Evolutionary conservation across 352 stramenopile species (phyloP).

Genomic region (Globisporangium nagaii): DNA sequence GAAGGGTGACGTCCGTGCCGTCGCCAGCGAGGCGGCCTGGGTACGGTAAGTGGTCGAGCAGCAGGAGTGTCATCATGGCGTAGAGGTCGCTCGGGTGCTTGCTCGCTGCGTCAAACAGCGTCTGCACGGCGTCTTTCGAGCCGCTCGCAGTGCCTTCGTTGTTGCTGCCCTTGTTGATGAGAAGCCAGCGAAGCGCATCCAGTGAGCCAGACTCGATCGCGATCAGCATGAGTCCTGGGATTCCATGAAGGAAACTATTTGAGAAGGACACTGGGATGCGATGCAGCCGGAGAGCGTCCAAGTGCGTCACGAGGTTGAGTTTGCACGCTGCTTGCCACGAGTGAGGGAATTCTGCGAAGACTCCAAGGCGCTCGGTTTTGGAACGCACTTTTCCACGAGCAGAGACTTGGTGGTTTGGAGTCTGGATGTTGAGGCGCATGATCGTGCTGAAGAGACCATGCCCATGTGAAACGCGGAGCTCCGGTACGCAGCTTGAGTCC

Average conservation of each 20-base stretch:
- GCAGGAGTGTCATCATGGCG: conserved; percentile 31
- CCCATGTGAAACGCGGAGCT: conserved; percentile 21
- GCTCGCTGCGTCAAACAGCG: conserved; percentile 11
- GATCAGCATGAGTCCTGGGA: conserved; percentile 11
- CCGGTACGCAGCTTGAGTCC: background rate
- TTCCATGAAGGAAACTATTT: background rate
- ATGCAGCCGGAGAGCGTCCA: conserved; percentile 24
- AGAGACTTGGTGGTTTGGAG: background rate
- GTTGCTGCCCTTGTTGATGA: conserved; percentile 4
- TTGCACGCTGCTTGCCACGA: conserved; percentile 11
- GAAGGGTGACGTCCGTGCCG: conserved; percentile 32
- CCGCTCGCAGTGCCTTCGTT: conserved; percentile 11
- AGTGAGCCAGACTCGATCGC: conserved; percentile 28
- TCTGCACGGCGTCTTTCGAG: background rate
- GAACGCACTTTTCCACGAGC: background rate
- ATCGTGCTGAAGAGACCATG: conserved; percentile 12
- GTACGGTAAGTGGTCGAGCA: conserved; percentile 27
- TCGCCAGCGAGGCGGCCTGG: conserved; percentile 40
- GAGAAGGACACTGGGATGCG: background rate
- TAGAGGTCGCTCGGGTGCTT: conserved; percentile 26
- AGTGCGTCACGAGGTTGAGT: conserved; percentile 26
- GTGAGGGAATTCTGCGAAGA: background rate
- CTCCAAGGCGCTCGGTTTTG: background rate
- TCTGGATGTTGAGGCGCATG: background rate
- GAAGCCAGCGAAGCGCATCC: conserved; percentile 35